Base-by-base conservation (phyloP, 441 rosid genomes). In the Erysimum cheiri region DNA sequence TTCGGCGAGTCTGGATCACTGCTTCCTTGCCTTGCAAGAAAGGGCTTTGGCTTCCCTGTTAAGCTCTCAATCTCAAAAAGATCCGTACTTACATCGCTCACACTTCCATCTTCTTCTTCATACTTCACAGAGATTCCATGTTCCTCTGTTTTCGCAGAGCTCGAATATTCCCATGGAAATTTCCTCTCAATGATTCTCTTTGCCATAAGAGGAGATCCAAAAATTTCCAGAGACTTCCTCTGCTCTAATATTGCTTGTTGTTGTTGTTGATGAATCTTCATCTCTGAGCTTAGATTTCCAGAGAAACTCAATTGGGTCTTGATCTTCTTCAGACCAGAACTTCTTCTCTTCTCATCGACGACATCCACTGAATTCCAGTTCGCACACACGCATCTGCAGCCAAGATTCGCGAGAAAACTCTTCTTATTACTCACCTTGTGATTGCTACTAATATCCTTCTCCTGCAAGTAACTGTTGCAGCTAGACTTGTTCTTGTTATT, bases 41-140 rank as follows among this genome's bases (percentile, higher is more conserved):
- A 85, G 1, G 87, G 82, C 32, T 72, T 85, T 24, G 64, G 75
- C 67, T 85, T 93, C 31, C 93, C 88, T 3, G 86, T 82, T 11
- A 88, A 60, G 75, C 93, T 93, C 52, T 89, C 93, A 13, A 91
- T 89, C 86, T 93, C 97, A n/a, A 91, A 91, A 64, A 93, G 82
- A 37, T 93, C 97, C 7, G 94, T 91, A 70, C 96, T 92, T 22
- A 83, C 85, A 65, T 89, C 93, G 31, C 97, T 93, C 17, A 66
- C 85, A 4, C 83, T 68, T 26, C 82, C 93, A 11, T 82, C 63
- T 46, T 55, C 73, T 60, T 41, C 62, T 15, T 39, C 12, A 55
- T 32, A 0, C 54, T 66, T 73, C 39, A 58, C 10, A 55, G 85
- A 60, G 68, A 56, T 62, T 13, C 73, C 76, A 6, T 43, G 59